Evolutionary conservation across 495 filamentous ascomycete genomes (phyloP).

Genomic region (Thozetella sp.): DNA sequence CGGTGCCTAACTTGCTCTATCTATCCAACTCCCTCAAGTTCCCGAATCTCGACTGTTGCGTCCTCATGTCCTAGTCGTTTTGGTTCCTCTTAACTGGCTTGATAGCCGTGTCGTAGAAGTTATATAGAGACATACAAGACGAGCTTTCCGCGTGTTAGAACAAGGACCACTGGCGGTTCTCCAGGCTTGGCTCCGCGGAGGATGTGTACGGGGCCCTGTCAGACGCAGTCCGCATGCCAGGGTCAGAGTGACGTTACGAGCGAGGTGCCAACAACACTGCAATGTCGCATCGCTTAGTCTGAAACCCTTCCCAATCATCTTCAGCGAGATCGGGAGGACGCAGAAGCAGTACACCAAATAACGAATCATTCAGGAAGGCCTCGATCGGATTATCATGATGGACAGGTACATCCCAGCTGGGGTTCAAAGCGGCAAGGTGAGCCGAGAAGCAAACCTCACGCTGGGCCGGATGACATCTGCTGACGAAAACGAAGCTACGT

Average conservation of each 20-base stretch:
- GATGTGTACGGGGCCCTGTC: neutral
- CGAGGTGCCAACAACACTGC: neutral
- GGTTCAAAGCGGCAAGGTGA: neutral
- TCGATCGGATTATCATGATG: neutral
- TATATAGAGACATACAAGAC: neutral
- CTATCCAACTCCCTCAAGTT: too few relatives aligned
- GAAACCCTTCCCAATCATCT: neutral
- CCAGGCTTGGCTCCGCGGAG: neutral
- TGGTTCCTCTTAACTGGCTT: neutral
- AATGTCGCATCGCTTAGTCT: neutral
- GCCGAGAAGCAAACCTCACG: too few relatives aligned
- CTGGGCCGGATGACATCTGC: too few relatives aligned
- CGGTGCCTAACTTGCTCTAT: too few relatives aligned
- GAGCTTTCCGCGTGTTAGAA: neutral
- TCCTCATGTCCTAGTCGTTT: too few relatives aligned
- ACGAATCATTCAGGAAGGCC: neutral
- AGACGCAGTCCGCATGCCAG: neutral
- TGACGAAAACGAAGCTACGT: neutral
- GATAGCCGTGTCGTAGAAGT: neutral
- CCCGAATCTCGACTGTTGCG: too few relatives aligned
- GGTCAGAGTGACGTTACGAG: neutral
- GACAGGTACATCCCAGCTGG: neutral
- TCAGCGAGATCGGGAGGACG: neutral
- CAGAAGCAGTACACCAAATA: neutral
- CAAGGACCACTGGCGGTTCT: neutral